Evolutionary conservation across 371 early-diverging fungal genomes (phyloP).

Genomic region (Mucor irregularis): DNA sequence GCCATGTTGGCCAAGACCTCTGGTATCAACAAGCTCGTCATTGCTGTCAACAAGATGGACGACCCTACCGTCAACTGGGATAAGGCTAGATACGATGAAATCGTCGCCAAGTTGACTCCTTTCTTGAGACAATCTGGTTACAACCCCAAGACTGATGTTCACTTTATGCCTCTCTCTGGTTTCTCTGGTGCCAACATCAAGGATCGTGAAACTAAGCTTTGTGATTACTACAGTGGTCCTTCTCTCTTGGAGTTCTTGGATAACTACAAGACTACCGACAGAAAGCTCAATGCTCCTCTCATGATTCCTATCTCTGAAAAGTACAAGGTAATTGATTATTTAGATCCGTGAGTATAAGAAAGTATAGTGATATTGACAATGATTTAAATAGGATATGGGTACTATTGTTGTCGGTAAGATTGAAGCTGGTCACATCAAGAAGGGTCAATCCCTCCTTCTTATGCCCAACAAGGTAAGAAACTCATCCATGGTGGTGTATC

Average conservation of each 20-base stretch:
- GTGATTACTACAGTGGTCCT: slow-evolving; percentile 91
- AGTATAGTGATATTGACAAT: neutral
- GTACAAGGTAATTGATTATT: slow-evolving; percentile 63
- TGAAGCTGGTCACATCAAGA: slow-evolving; percentile 88
- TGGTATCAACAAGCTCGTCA: slow-evolving; percentile 90
- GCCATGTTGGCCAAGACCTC: slow-evolving; percentile 95
- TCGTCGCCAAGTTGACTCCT: slow-evolving; percentile 78
- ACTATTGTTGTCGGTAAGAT: slow-evolving; percentile 94
- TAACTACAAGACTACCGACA: slow-evolving; percentile 73
- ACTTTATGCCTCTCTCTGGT: slow-evolving; percentile 93
- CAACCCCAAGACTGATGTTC: slow-evolving; percentile 86
- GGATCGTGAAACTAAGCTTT: slow-evolving; percentile 64
- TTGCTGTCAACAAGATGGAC: slow-evolving; percentile 99
- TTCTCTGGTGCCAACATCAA: slow-evolving; percentile 96
- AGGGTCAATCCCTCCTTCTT: slow-evolving; percentile 79
- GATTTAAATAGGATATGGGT: slow-evolving; percentile 88
- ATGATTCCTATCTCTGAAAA: slow-evolving; percentile 94
- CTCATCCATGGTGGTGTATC: neutral
- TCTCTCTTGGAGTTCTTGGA: slow-evolving; percentile 90
- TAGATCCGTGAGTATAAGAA: neutral
- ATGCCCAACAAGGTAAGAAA: slow-evolving; percentile 88
- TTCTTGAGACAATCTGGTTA: slow-evolving; percentile 93
- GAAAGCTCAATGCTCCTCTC: slow-evolving; percentile 85
- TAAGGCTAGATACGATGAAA: slow-evolving; percentile 91
- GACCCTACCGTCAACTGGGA: slow-evolving; percentile 95